Percentiles rank a stretch among this genome's conserved stretches.
Conservation (phyloP, 345 rosid genomes). For the Draba incana region DNA sequence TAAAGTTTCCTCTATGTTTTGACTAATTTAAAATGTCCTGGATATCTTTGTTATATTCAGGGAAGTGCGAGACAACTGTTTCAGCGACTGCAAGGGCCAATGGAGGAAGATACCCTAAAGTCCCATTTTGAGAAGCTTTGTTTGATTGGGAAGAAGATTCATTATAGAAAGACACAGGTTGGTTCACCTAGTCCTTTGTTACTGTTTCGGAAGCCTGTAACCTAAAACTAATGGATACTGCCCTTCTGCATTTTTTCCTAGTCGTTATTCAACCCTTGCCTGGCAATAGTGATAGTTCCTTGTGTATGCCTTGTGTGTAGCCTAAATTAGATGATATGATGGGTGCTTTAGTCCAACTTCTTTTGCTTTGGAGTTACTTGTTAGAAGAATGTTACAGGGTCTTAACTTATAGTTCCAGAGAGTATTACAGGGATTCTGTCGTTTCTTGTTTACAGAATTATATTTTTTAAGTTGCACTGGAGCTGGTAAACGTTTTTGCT, state of each 20-base stretch:
- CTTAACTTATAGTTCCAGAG: constrained; percentile 13
- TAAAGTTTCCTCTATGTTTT: constrained; percentile 34
- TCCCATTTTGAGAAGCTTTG: constrained; percentile 97
- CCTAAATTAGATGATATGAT: constrained; percentile 2
- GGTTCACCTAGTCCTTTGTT: constrained; percentile 34
- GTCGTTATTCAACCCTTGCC: constrained; percentile 4
- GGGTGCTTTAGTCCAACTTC: constrained; percentile 18
- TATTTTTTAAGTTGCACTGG: constrained; percentile 16
- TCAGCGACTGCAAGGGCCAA: constrained; percentile 95
- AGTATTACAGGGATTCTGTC: constrained; percentile 10
- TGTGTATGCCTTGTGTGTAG: constrained; percentile 10
- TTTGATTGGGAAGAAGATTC: constrained; percentile 75
- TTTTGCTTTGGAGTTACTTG: constrained; percentile 14
- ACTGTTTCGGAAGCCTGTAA: constrained; percentile 17
- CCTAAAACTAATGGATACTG: constrained; percentile 6
- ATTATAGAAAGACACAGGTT: constrained; percentile 72
- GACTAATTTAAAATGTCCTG: constrained; percentile 27
- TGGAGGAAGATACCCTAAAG: constrained; percentile 92
- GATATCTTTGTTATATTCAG: constrained; percentile 52
- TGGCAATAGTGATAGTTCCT: constrained; percentile 24
- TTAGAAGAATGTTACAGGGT: constrained; percentile 12
- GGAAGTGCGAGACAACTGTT: constrained; percentile 99
- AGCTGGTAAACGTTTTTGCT: constrained; percentile 16
- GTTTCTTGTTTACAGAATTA: constrained; percentile 20
- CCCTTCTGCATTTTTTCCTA: constrained; percentile 18